Conservation (phyloP, 345 rosid genomes). For the Salix viminalis region DNA sequence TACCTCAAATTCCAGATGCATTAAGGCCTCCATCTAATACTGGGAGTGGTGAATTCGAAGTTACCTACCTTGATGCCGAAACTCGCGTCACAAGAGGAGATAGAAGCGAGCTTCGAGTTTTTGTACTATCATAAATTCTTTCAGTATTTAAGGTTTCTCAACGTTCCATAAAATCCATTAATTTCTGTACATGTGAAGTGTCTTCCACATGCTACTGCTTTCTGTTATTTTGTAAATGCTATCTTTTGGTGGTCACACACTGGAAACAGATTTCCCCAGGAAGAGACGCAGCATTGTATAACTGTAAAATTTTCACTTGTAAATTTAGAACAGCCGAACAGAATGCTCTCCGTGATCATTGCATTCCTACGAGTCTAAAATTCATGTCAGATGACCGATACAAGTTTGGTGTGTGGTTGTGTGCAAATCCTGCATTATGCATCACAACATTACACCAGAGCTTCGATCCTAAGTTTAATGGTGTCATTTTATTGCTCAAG, state of each 20-base stretch:
- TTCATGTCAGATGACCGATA: no score
- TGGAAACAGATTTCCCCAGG: background rate
- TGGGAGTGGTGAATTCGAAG: conserved; percentile 77
- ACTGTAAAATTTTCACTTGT: background rate
- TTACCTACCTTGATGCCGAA: conserved; percentile 62
- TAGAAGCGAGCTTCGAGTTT: conserved; percentile 77
- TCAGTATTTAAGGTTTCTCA: background rate
- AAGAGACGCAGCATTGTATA: background rate
- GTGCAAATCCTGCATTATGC: no score
- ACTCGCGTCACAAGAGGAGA: conserved; percentile 86
- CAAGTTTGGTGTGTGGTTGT: no score
- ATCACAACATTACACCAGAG: no score
- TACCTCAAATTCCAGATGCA: conserved; percentile 71
- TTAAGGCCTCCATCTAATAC: conserved; percentile 57
- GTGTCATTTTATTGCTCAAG: no score
- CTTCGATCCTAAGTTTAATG: no score
- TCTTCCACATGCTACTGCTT: background rate
- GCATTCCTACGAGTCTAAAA: no score
- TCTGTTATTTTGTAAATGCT: background rate
- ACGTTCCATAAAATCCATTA: background rate
- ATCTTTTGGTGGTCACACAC: no score
- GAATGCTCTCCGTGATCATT: no score
- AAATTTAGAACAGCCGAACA: no score
- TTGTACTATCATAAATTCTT: conserved; percentile 44
- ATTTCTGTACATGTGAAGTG: background rate